Conservation (phyloP, 306 rosid species). For the Pachyrhizus erosus region DNA sequence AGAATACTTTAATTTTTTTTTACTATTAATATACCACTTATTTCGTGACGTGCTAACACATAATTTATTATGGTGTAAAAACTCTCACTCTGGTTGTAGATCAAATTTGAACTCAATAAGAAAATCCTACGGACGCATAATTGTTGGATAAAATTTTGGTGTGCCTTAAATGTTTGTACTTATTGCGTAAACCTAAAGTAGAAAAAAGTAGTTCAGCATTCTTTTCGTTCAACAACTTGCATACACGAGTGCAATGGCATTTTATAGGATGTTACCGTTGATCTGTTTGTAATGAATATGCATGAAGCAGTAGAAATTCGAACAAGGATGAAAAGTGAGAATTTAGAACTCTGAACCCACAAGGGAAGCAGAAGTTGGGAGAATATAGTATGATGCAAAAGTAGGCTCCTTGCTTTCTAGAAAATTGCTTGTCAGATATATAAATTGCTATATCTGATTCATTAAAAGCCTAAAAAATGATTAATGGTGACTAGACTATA, state of each 20-base stretch:
- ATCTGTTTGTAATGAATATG: neutral
- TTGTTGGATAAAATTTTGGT: neutral
- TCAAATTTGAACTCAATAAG: neutral
- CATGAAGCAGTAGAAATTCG: constrained; percentile 9
- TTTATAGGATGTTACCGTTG: neutral
- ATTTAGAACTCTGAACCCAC: neutral
- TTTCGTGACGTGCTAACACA: too few relatives aligned
- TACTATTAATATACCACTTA: too few relatives aligned
- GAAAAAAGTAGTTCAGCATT: neutral
- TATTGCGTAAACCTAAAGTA: neutral
- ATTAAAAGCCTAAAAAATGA: constrained; percentile 17
- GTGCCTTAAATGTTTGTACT: neutral
- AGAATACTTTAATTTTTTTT: too few relatives aligned
- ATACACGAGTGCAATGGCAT: neutral
- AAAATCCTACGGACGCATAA: too few relatives aligned
- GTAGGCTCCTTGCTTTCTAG: neutral
- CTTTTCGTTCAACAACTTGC: neutral
- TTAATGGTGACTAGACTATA: constrained; percentile 23
- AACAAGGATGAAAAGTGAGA: neutral
- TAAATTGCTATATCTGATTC: constrained; percentile 30
- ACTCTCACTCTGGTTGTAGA: too few relatives aligned
- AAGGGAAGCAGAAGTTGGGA: constrained; percentile 11
- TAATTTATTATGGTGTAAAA: neutral
- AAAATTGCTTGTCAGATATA: neutral
- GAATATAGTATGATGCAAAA: neutral